These are phyloP conservation scores for Ceratocystis variospora DNA, from an alignment of 2,329 filamentous ascomycete species.

Conservation along the genomic window DNA sequence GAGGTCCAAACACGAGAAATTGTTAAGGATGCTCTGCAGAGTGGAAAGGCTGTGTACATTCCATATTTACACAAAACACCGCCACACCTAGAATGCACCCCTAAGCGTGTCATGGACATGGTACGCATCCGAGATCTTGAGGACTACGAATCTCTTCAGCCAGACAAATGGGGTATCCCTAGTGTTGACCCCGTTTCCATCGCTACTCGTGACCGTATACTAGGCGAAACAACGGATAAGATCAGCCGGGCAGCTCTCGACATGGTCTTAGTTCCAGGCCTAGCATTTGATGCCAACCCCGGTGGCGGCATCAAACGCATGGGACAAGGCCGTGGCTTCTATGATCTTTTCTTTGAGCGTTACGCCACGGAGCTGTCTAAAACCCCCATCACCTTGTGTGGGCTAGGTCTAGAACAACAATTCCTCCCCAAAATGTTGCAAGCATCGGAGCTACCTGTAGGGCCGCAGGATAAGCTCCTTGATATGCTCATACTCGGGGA, in stretches of 20 bases:
- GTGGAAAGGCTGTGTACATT: constrained; percentile 77
- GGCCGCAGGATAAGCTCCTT: constrained; percentile 11
- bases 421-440: constrained; percentile 41
- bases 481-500: constrained; percentile 15
- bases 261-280: constrained; percentile 78
- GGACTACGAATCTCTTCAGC: constrained; percentile 64
- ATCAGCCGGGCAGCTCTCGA: constrained; percentile 48
- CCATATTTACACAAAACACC: constrained; percentile 66
- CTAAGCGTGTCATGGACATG: constrained; percentile 80
- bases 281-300: constrained; percentile 65
- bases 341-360: constrained; percentile 79
- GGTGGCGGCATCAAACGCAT: constrained; percentile 52
- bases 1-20: constrained; percentile 77
- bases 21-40: constrained; percentile 61
- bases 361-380: constrained; percentile 37
- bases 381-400: constrained; percentile 43
- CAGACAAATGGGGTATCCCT: constrained; percentile 92
- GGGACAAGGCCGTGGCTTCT: constrained; percentile 92
- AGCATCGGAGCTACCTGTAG: constrained; percentile 4
- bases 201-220: constrained; percentile 52
- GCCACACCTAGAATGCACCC: constrained; percentile 36
- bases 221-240: constrained; percentile 45
- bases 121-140: constrained; percentile 56
- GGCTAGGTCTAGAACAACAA: constrained; percentile 76
- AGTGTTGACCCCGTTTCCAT: constrained; percentile 57